These are phyloP conservation scores for Thelephora aurantiotincta DNA, from an alignment of 768 basidiomycete species.

Conservation along the genomic window DNA sequence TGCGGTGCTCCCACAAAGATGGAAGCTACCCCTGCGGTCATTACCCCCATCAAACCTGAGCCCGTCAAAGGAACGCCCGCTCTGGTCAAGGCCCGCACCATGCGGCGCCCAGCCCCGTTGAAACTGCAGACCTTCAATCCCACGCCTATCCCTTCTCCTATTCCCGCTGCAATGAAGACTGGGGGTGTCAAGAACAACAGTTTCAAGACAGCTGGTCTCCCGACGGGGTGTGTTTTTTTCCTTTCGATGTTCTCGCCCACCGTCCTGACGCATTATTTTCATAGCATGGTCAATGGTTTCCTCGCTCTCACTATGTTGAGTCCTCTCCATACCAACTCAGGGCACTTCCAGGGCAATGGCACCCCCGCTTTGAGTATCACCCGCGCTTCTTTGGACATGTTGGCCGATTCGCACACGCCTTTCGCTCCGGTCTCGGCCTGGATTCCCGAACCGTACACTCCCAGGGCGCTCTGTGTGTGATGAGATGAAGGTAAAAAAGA, in stretches of 20 bases:
- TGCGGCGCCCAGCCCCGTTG: too few relatives aligned
- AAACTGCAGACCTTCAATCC: too few relatives aligned
- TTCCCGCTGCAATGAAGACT: too few relatives aligned
- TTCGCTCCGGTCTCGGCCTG: neutral
- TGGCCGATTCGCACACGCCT: neutral
- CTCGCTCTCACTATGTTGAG: neutral
- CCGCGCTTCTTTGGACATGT: neutral
- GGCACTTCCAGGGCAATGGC: too few relatives aligned
- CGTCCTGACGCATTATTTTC: neutral
- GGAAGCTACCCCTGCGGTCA: neutral
- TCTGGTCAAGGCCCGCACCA: too few relatives aligned
- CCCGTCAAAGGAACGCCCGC: too few relatives aligned
- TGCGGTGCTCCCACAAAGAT: constrained; percentile 5
- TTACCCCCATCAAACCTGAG: too few relatives aligned
- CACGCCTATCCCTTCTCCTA: too few relatives aligned
- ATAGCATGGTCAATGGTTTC: neutral
- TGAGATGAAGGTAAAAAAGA: neutral
- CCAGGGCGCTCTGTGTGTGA: neutral
- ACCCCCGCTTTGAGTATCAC: neutral
- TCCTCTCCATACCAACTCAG: neutral
- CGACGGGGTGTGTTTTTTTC: neutral
- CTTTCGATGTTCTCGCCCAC: neutral
- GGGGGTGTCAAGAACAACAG: neutral
- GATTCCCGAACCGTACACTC: neutral
- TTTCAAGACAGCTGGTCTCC: neutral